Evolutionary conservation across 768 basidiomycete species (phyloP).

Genomic region (Dentipellis sp.): DNA sequence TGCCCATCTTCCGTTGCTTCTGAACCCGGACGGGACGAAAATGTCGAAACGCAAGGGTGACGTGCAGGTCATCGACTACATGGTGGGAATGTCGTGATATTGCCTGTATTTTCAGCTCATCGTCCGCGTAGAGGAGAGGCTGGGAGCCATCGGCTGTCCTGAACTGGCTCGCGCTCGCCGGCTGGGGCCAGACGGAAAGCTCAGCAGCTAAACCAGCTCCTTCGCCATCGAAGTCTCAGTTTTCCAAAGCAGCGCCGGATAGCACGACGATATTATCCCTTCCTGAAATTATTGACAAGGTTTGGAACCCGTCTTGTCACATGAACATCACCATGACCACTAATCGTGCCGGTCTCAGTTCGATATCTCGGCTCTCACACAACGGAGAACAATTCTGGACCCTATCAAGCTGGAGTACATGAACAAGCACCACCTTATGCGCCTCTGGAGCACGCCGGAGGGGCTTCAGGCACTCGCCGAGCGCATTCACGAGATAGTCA

Average conservation of each 20-base stretch:
- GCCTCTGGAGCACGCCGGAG: slow-evolving; percentile 37
- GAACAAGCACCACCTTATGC: slow-evolving; percentile 79
- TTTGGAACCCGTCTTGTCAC: slow-evolving; percentile 18
- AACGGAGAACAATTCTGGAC: slow-evolving; percentile 77
- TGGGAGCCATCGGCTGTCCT: slow-evolving; percentile 87
- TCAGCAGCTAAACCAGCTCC: slow-evolving; percentile 17
- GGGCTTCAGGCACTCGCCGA: slow-evolving; percentile 46
- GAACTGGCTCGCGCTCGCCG: slow-evolving; percentile 92
- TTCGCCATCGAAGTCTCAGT: slow-evolving; percentile 9
- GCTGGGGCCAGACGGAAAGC: slow-evolving; percentile 66
- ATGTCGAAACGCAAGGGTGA: slow-evolving; percentile 94
- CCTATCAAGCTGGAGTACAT: slow-evolving; percentile 73
- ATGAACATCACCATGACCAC: not conserved
- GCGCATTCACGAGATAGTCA: slow-evolving; percentile 44
- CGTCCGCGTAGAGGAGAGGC: slow-evolving; percentile 50
- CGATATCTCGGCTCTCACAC: slow-evolving; percentile 66
- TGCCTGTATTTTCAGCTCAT: not conserved
- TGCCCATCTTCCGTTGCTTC: slow-evolving; percentile 83
- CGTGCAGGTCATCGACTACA: slow-evolving; percentile 79
- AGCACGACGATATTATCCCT: slow-evolving; percentile 55
- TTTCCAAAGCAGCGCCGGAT: slow-evolving; percentile 32
- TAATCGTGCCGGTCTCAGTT: slow-evolving; percentile 38
- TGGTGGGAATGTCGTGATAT: slow-evolving; percentile 36
- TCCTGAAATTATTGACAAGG: slow-evolving; percentile 58
- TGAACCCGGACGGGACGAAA: slow-evolving; percentile 87